Conservation (phyloP, 2,329 filamentous ascomycete species). For the Fusarium nanum region DNA sequence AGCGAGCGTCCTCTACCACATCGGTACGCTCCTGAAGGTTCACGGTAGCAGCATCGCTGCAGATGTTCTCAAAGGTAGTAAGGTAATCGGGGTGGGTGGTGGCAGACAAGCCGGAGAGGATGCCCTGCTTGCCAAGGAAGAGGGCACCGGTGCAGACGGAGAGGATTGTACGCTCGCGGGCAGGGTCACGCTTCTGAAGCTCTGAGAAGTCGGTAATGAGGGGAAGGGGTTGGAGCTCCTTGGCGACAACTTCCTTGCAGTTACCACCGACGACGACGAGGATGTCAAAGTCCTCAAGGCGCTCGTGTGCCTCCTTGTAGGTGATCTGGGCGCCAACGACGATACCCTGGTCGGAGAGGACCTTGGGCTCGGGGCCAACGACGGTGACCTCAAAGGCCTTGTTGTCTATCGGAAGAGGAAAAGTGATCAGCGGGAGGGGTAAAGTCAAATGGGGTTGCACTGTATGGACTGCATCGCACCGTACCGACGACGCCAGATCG, state of each 20-base stretch:
- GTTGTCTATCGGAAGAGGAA: conserved; percentile 54
- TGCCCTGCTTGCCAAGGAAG: conserved; percentile 79
- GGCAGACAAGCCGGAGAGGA: conserved; percentile 81
- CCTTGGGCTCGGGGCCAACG: conserved; percentile 64
- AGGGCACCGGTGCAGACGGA: conserved; percentile 84
- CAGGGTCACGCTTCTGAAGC: conserved; percentile 81
- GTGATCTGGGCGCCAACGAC: conserved; percentile 79
- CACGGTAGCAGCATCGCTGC: conserved; percentile 76
- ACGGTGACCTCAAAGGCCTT: conserved; percentile 71
- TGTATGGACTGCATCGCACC: neutral
- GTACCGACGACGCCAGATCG: conserved; percentile 1
- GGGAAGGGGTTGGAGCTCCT: conserved; percentile 74
- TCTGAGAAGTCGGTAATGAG: conserved; percentile 83
- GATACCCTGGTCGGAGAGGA: conserved; percentile 72
- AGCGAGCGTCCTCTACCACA: conserved; percentile 82
- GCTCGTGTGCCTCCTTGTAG: conserved; percentile 81
- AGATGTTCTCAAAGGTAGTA: conserved; percentile 83
- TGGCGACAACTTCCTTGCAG: conserved; percentile 71
- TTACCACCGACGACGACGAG: conserved; percentile 82
- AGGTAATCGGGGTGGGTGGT: conserved; percentile 86
- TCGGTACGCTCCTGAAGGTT: conserved; percentile 82
- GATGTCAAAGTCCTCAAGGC: conserved; percentile 80
- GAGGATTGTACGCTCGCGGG: conserved; percentile 82
- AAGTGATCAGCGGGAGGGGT: conserved; percentile 43
- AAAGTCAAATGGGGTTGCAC: conserved; percentile 20